Evolutionary conservation across 2,329 filamentous ascomycete species (phyloP).

Genomic region (Magnaporthales sp.): DNA sequence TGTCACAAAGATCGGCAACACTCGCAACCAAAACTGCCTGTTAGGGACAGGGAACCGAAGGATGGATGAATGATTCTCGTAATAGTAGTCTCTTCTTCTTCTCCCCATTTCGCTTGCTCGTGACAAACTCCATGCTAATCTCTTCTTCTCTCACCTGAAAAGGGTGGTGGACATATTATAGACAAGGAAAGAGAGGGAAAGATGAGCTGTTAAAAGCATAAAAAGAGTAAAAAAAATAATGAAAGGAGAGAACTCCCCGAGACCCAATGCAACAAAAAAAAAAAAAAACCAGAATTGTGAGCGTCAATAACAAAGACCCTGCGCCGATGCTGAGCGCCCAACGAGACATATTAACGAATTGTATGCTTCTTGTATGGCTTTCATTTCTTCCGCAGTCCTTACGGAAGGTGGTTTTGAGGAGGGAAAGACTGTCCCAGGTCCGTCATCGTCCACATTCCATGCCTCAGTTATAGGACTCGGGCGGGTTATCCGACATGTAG

Average conservation of each 20-base stretch:
- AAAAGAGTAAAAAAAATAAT: background rate
- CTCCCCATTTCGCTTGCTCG: background rate
- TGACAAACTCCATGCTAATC: background rate
- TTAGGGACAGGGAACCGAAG: background rate
- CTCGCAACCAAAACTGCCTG: background rate
- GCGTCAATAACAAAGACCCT: background rate
- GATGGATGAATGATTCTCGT: background rate
- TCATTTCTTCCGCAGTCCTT: background rate
- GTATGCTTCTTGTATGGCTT: background rate
- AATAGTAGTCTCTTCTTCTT: background rate
- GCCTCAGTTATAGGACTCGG: background rate
- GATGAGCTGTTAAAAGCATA: background rate
- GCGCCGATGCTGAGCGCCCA: conserved; percentile 1
- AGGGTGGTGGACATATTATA: conserved; percentile 1
- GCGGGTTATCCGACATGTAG: background rate
- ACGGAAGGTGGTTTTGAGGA: background rate
- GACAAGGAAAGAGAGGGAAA: conserved; percentile 2
- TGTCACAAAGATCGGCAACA: conserved; percentile 1
- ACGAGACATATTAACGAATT: conserved; percentile 2
- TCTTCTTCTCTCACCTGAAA: background rate
- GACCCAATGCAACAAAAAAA: conserved; percentile 3
- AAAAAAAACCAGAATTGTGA: background rate
- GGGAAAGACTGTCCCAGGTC: background rate
- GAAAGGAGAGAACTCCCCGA: background rate
- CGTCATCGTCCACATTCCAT: background rate